Percentiles rank a stretch among this genome's conserved stretches.
Evolutionary conservation across 2,329 filamentous ascomycete genomes (phyloP).

Genomic region (Ophioceras dolichostomum): DNA sequence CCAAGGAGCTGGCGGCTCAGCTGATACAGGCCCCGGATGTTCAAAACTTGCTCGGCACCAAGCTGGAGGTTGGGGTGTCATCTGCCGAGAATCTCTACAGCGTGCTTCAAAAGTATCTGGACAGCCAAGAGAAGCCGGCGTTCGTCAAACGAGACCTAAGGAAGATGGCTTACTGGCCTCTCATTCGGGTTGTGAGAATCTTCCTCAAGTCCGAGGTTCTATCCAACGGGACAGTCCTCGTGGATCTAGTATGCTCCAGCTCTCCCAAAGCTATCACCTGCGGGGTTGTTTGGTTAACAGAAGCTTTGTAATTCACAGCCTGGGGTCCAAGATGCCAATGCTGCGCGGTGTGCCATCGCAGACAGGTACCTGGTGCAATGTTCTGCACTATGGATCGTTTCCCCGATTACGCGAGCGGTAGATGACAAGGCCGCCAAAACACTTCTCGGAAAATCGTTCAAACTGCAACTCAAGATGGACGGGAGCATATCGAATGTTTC

Average conservation of each 20-base stretch:
- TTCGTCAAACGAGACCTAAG: conserved; percentile 8
- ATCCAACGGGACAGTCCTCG: conserved; percentile 21
- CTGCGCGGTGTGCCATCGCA: conserved; percentile 16
- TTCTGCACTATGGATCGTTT: conserved; percentile 48
- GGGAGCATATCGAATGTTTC: conserved; percentile 39
- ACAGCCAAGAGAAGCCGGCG: conserved; percentile 36
- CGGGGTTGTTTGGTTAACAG: not conserved
- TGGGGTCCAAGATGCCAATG: not conserved
- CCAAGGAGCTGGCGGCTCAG: conserved; percentile 30
- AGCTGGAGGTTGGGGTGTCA: conserved; percentile 22
- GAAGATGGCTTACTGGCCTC: conserved; percentile 28
- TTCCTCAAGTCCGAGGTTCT: conserved; percentile 20
- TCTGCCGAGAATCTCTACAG: conserved; percentile 28
- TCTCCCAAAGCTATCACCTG: too few species aligned
- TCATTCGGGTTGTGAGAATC: conserved; percentile 37
- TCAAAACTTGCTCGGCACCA: conserved; percentile 30
- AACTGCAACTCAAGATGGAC: conserved; percentile 46
- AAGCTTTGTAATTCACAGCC: not conserved
- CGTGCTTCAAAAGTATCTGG: conserved; percentile 35
- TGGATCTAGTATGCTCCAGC: conserved; percentile 34
- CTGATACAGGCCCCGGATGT: conserved; percentile 24
- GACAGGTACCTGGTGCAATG: conserved; percentile 48
- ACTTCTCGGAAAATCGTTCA: conserved; percentile 43
- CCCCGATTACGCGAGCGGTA: conserved; percentile 46
- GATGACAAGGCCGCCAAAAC: conserved; percentile 46